Percentiles rank a stretch among this genome's conserved stretches.
These are phyloP conservation scores for Xylaria sp. DNA, from an alignment of 2,329 filamentous ascomycete species.

Conservation along the genomic window DNA sequence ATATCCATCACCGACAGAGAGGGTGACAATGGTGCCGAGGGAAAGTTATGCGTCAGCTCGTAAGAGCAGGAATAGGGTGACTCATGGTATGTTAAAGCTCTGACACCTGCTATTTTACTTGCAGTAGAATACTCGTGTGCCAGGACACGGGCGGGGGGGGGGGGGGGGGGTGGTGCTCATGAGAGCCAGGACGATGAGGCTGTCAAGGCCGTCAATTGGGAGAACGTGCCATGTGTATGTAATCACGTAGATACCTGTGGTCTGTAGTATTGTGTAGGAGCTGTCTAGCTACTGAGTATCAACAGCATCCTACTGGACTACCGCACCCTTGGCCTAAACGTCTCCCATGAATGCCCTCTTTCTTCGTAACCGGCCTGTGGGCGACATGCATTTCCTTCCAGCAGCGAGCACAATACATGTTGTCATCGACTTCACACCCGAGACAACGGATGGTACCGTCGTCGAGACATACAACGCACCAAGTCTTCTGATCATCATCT, in stretches of 20 bases:
- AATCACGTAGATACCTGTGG: neutral
- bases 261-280: neutral
- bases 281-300: neutral
- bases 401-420: slow-evolving; percentile 78
- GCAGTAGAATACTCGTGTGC: too few relatives aligned
- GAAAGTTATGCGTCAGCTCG: too few relatives aligned
- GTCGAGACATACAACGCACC: slow-evolving; percentile 84
- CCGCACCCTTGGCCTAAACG: slow-evolving; percentile 49
- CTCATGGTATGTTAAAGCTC: too few relatives aligned
- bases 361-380: slow-evolving; percentile 74
- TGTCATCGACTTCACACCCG: slow-evolving; percentile 64
- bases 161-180: too few relatives aligned
- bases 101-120: too few relatives aligned
- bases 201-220: neutral
- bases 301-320: neutral
- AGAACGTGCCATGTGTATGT: neutral
- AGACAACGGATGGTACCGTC: slow-evolving; percentile 75
- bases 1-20: too few relatives aligned
- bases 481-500: slow-evolving; percentile 74
- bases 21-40: too few relatives aligned
- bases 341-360: slow-evolving; percentile 69
- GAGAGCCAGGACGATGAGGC: neutral
- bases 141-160: too few relatives aligned
- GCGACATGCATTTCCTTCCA: slow-evolving; percentile 81
- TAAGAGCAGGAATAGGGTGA: too few relatives aligned